Evolutionary conservation across 495 filamentous ascomycete species (phyloP).

Genomic region (Delitschia confertaspora): DNA sequence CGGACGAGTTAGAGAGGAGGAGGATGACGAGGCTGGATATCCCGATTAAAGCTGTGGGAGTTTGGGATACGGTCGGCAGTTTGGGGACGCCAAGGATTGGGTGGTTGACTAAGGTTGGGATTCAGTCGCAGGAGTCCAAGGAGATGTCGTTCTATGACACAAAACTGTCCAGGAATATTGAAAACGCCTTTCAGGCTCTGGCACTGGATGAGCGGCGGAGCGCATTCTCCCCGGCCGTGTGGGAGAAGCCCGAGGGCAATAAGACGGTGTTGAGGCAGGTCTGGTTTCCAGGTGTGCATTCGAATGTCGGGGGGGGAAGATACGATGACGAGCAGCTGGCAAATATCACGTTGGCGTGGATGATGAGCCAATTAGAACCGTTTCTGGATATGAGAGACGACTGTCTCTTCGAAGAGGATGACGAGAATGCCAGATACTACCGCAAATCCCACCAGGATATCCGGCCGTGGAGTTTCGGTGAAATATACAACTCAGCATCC

Average conservation of each 20-base stretch:
- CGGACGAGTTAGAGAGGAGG: slow-evolving; percentile 32
- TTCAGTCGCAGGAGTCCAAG: slow-evolving; percentile 34
- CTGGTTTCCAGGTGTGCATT: slow-evolving; percentile 66
- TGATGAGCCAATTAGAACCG: slow-evolving; percentile 58
- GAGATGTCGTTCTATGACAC: slow-evolving; percentile 56
- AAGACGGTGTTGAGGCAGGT: slow-evolving; percentile 52
- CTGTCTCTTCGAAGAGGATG: slow-evolving; percentile 44
- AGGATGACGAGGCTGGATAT: slow-evolving; percentile 31
- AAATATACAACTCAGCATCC: slow-evolving; percentile 42
- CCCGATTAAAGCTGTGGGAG: slow-evolving; percentile 35
- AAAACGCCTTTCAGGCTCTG: slow-evolving; percentile 67
- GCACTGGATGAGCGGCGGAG: slow-evolving; percentile 59
- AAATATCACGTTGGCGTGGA: slow-evolving; percentile 61
- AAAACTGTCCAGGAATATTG: slow-evolving; percentile 45
- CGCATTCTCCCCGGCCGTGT: slow-evolving; percentile 57
- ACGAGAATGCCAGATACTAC: slow-evolving; percentile 41
- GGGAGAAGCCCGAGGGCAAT: slow-evolving; percentile 43
- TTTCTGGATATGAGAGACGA: slow-evolving; percentile 51
- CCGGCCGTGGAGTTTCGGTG: slow-evolving; percentile 52
- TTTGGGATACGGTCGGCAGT: slow-evolving; percentile 36
- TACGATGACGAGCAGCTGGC: slow-evolving; percentile 51
- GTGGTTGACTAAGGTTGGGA: slow-evolving; percentile 21
- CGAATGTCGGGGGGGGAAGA: slow-evolving; percentile 57
- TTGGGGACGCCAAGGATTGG: slow-evolving; percentile 30
- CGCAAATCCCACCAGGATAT: slow-evolving; percentile 41